Evolutionary conservation across 2,329 filamentous ascomycete genomes (phyloP), one percentile per base, ranked within the genome.

Genomic region (Ascosphaera apis): DNA sequence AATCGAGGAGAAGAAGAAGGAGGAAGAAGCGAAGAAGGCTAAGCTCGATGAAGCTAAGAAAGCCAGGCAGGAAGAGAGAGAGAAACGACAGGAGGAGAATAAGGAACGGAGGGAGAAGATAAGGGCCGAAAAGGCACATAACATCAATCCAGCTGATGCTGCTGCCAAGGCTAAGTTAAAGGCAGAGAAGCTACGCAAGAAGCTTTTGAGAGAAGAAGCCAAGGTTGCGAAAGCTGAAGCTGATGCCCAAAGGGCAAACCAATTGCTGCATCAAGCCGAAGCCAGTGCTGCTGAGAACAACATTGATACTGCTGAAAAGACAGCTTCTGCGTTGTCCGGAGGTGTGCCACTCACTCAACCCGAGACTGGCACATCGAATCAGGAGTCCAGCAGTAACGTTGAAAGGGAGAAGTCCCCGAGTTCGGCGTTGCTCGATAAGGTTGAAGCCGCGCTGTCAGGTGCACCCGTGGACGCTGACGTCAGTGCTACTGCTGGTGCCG

Each of bases 191-290:
- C 47, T 58, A 21, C 50, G 50, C 18, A 52, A 49, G 39, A 57
- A 53, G 38, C 63, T 82, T 33, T 66, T 73, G 46, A 77, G 73
- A 51, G 74, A 80, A 40, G 75, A 82, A 51, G 56, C 53, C 42
- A 50, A 51, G 30, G 51, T 58, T 32, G 55, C 54, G 30, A 56
- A 57, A 43, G 60, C 59, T 4, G 56, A 62, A 40, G 57, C 55
- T 0, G 52, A 57, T 40, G 55, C 55, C 3, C 52, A 54, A 34
- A 51, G 48, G 36, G 53, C 53, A 38, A 52, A 53, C n/a, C n/a
- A n/a, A n/a, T n/a, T n/a, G n/a, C n/a, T n/a, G 28, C 45, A 53
- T 12, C 49, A 47, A 25, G 46, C 50, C 13, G 52, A 55, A 39
- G 48, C 39, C 11, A 11, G 19, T 15, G 31, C 19, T 15, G 21